Conservation (phyloP, 148 eudicot genomes). For the Rhododendron molle region DNA sequence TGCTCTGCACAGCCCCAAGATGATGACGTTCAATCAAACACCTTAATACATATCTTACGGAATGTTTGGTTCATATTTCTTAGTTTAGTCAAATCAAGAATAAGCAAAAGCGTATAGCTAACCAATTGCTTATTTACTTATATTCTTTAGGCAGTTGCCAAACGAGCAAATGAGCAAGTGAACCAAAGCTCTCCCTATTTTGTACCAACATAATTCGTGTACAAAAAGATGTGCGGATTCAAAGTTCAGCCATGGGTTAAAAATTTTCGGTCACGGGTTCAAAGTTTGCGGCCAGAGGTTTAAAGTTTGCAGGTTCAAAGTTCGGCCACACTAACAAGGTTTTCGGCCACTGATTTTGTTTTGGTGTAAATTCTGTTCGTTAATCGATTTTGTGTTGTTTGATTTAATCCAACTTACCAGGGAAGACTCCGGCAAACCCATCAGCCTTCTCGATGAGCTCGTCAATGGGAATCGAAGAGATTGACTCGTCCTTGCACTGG, state of each 20-base stretch:
- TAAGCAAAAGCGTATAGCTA: background rate
- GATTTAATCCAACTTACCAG: slow-evolving; percentile 40
- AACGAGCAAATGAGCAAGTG: background rate
- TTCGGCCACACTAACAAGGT: too few species aligned
- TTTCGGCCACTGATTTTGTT: too few species aligned
- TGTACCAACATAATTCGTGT: too few species aligned
- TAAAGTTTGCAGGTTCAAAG: background rate
- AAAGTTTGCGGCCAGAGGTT: too few species aligned
- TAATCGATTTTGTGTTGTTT: background rate
- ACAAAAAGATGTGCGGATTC: too few species aligned
- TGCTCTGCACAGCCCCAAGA: slow-evolving; percentile 50
- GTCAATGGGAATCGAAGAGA: slow-evolving; percentile 59
- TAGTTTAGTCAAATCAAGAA: background rate
- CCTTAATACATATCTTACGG: background rate
- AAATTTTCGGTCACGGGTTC: too few species aligned
- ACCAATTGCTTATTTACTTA: background rate
- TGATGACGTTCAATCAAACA: background rate
- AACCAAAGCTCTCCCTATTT: background rate
- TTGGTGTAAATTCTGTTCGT: background rate
- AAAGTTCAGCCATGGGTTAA: too few species aligned
- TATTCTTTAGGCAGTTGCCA: background rate
- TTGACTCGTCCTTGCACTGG: slow-evolving; percentile 56
- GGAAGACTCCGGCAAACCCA: slow-evolving; percentile 97
- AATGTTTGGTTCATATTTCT: background rate
- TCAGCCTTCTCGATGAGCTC: slow-evolving; percentile 93